Conservation (phyloP, 768 basidiomycete species). For the Leucocoprinus birnbaumii region DNA sequence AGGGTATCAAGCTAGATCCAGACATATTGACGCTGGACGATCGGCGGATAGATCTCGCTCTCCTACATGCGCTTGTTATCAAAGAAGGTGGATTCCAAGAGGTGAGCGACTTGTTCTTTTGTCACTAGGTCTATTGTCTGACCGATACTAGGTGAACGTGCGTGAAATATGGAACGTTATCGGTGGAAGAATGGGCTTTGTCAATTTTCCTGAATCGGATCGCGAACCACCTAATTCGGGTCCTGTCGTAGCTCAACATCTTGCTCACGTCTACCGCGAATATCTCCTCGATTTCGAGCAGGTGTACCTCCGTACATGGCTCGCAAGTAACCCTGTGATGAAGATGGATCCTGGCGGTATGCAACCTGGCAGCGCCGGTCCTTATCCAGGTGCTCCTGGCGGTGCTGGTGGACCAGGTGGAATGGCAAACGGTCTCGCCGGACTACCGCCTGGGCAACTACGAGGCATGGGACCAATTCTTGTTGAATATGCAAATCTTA, state of each 20-base stretch:
- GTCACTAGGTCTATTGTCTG: background rate
- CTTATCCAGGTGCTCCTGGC: background rate
- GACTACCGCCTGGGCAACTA: background rate
- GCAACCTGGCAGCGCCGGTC: background rate
- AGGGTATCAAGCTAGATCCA: conserved; percentile 35
- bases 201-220: conserved; percentile 60
- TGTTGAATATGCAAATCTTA: conserved; percentile 41
- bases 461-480: background rate
- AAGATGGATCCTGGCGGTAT: background rate
- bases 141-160: conserved; percentile 40
- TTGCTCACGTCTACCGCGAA: conserved; percentile 59
- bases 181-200: conserved; percentile 64
- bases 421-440: background rate
- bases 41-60: conserved; percentile 56
- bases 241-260: conserved; percentile 56
- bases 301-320: conserved; percentile 43
- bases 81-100: conserved; percentile 48
- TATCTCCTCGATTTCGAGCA: conserved; percentile 56
- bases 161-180: conserved; percentile 65
- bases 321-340: conserved; percentile 21
- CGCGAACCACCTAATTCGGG: conserved; percentile 60
- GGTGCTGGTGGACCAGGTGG: background rate
- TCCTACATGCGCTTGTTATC: conserved; percentile 57
- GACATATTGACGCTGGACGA: conserved; percentile 47
- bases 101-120: conserved; percentile 28